Base-by-base conservation (phyloP, 805 yeast species). In the Lipomyces kockii region DNA sequence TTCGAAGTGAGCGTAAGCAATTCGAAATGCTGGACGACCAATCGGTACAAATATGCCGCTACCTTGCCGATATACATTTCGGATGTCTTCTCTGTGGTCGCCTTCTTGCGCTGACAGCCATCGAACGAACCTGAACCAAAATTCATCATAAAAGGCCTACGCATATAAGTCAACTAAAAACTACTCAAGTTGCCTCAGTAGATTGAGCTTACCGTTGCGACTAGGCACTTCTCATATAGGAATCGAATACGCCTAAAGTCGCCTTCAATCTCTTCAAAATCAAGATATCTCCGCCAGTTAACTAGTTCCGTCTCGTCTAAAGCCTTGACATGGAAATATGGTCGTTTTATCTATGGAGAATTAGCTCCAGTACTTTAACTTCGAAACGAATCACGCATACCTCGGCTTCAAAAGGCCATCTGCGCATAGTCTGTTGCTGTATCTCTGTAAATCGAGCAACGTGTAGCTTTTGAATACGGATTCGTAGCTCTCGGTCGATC, bases 361-460 rank as follows among this genome's bases (percentile, higher is more conserved):
- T 63, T 56, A 60, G 64, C 49, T n/a, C 17, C 17, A 17, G 14
- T 27, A 12, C 20, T 12, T 2, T 17, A 27, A 17, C 17, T 29
- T 14, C n/a, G 51, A 55, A 35, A 5, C 7, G 49, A 27, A 2
- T 1, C 34, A 12, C 32, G 60, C 51, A 29, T 60, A 66, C 69
- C 29, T 81, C 80, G 12, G 89, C 82, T 78, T 95, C 99, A 76
- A 75, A 91, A 1, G 81, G 80, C 97, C 97, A 91, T 54, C 89
- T 83, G 14, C 79, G 80, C 61, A 83, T 82, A 0, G 90, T 91
- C 17, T 80, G 78, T 1, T 72, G 73, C 71, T 88, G 89, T 0
- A 88, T 85, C 0, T 75, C 69, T 2, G 78, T 73, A 63, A 86
- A 85, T 2, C 83, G 73, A 2, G 74, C 78, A 65, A 80, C 78